A percentile compares a stretch with the other conserved stretches of the same genome.
phyloP scores from a whole-genome alignment of 306 rosid species.

The Erythrophleum fordii region DNA sequence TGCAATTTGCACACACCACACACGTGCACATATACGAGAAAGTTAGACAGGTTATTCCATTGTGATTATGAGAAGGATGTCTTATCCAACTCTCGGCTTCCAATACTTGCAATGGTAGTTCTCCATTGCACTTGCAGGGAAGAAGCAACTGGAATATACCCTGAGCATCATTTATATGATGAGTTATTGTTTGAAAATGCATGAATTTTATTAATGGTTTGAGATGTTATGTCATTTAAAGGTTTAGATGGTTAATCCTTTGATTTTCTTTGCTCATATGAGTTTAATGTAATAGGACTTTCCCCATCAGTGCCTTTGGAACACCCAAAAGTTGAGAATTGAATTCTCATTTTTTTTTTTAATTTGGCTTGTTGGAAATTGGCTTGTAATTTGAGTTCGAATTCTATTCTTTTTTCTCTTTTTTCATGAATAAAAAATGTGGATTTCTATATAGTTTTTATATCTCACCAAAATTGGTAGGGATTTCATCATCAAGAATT shows the following conservation, averaged over 20 bases:
- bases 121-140: constrained; percentile 28
- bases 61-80: constrained; percentile 3
- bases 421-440: background rate
- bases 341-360: background rate
- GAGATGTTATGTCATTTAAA: background rate
- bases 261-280: constrained; percentile 9
- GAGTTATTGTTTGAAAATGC: background rate
- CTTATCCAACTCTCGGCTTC: background rate
- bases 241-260: constrained; percentile 4
- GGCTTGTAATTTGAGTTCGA: background rate
- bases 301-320: background rate
- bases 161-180: background rate
- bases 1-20: background rate
- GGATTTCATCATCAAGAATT: background rate
- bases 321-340: background rate
- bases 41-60: background rate
- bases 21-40: background rate
- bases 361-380: background rate
- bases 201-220: background rate
- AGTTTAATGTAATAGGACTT: constrained; percentile 27
- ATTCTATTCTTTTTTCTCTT: background rate
- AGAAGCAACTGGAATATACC: constrained; percentile 5
- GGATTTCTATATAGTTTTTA: background rate
- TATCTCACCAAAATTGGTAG: background rate
- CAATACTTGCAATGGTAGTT: constrained; percentile 11